A percentile compares a stretch with the other conserved stretches of the same genome.
phyloP scores from a whole-genome alignment of 495 filamentous ascomycete genomes.

The Penicillium silybi region DNA sequence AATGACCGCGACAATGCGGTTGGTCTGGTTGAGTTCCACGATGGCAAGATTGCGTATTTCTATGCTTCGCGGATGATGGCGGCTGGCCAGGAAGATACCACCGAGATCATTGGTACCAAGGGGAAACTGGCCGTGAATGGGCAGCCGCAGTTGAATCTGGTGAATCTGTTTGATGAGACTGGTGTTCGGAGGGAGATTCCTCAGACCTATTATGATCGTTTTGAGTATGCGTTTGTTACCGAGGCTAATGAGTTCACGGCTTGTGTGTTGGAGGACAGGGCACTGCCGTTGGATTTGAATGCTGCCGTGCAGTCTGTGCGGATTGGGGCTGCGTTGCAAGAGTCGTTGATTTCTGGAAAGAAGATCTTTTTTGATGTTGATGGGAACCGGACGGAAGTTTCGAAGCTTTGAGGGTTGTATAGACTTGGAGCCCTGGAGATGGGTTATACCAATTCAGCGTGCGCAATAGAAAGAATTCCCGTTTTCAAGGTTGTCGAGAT shows the following conservation, averaged over 20 bases:
- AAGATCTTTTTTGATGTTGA: conserved; percentile 54
- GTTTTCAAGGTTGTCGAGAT: no score
- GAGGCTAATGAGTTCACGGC: conserved; percentile 60
- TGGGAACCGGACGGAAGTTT: conserved; percentile 38
- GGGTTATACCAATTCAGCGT: not conserved
- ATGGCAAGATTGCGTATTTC: conserved; percentile 56
- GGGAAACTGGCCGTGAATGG: conserved; percentile 57
- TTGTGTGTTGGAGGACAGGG: conserved; percentile 46
- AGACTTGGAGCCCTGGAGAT: no score
- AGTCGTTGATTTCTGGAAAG: conserved; percentile 47
- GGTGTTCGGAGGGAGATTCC: conserved; percentile 56
- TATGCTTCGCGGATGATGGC: conserved; percentile 59
- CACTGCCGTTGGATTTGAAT: conserved; percentile 50
- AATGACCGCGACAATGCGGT: conserved; percentile 60
- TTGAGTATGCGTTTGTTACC: conserved; percentile 58
- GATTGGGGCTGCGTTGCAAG: conserved; percentile 59
- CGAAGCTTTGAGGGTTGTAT: not conserved
- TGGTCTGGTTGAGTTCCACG: conserved; percentile 58
- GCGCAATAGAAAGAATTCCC: no score
- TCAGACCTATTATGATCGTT: conserved; percentile 56
- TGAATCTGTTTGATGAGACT: conserved; percentile 44
- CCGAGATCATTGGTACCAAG: conserved; percentile 59
- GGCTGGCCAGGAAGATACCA: conserved; percentile 57
- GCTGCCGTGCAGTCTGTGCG: conserved; percentile 56
- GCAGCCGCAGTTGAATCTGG: conserved; percentile 48